phyloP scores from a whole-genome alignment of 1,284 basidiomycete genomes.

The Heterobasidion annosum region DNA sequence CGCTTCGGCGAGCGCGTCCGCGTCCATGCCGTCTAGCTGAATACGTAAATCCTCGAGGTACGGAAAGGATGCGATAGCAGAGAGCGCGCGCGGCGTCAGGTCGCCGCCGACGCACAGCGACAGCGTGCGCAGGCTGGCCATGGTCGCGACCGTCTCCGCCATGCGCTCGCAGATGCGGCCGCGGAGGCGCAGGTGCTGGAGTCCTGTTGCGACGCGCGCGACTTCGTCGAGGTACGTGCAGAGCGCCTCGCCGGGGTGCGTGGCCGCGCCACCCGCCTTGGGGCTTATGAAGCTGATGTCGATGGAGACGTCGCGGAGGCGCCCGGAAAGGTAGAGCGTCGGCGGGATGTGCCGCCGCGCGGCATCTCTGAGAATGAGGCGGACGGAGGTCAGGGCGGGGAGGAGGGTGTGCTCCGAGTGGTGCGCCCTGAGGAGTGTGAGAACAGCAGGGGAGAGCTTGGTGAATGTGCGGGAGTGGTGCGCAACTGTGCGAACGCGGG shows the following conservation, averaged over 20 bases:
- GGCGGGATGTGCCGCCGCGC: slow-evolving; percentile 16
- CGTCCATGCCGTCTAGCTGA: slow-evolving; percentile 35
- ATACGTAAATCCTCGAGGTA: slow-evolving; percentile 35
- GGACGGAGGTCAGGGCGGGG: slow-evolving; percentile 29
- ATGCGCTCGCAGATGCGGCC: slow-evolving; percentile 32
- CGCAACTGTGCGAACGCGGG: slow-evolving; percentile 35
- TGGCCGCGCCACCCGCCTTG: slow-evolving; percentile 1
- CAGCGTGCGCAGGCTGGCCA: slow-evolving; percentile 30
- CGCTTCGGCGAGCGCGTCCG: slow-evolving; percentile 20
- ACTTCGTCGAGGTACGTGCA: slow-evolving; percentile 10
- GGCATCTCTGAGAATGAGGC: slow-evolving; percentile 23
- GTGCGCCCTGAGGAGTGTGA: not conserved
- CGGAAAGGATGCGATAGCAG: slow-evolving; percentile 32
- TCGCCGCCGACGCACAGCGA: slow-evolving; percentile 33
- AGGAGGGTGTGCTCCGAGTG: not conserved
- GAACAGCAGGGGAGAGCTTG: slow-evolving; percentile 4
- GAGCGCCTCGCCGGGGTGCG: slow-evolving; percentile 8
- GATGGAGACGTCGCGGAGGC: slow-evolving; percentile 29
- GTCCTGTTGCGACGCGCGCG: slow-evolving; percentile 16
- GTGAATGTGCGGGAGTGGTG: slow-evolving; percentile 14
- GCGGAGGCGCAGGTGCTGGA: slow-evolving; percentile 35
- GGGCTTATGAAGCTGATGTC: slow-evolving; percentile 31
- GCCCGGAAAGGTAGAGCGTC: slow-evolving; percentile 24
- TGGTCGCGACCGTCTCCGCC: slow-evolving; percentile 23
- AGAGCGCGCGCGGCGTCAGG: slow-evolving; percentile 30